Evolutionary conservation across 768 basidiomycete species (phyloP).

Genomic region (Leucocoprinus leucothites): DNA sequence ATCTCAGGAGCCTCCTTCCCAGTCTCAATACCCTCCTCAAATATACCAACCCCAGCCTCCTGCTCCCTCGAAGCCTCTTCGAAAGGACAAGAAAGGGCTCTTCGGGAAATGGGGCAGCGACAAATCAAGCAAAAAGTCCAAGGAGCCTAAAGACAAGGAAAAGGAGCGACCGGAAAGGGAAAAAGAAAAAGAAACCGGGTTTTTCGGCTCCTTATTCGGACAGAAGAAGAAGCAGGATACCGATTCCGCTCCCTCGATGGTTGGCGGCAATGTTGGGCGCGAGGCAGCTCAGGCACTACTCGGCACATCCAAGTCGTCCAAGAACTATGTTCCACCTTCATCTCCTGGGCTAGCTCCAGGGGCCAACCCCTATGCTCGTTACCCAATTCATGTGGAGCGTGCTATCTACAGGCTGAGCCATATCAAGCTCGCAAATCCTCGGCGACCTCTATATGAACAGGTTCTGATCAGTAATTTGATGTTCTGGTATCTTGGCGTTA

Average conservation of each 20-base stretch:
- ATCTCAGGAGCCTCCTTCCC: constrained; percentile 17
- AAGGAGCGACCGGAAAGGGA: constrained; percentile 33
- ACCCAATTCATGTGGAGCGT: constrained; percentile 98
- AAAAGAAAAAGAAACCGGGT: constrained; percentile 76
- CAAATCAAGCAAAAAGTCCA: constrained; percentile 55
- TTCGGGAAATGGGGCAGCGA: constrained; percentile 68
- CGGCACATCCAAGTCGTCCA: constrained; percentile 79
- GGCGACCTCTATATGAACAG: constrained; percentile 95
- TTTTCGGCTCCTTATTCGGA: constrained; percentile 91
- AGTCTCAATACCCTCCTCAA: not conserved
- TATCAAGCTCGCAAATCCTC: constrained; percentile 97
- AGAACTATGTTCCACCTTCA: constrained; percentile 55
- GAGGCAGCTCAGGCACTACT: constrained; percentile 87
- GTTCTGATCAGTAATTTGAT: constrained; percentile 90
- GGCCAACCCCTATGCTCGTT: constrained; percentile 63
- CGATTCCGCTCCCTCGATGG: constrained; percentile 30
- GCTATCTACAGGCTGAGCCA: constrained; percentile 97
- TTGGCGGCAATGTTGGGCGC: constrained; percentile 57
- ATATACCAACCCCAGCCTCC: not conserved
- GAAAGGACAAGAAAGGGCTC: constrained; percentile 68
- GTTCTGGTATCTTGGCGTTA: constrained; percentile 99
- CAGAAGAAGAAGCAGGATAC: constrained; percentile 79
- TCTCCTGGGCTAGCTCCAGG: constrained; percentile 53
- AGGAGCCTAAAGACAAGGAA: constrained; percentile 38
- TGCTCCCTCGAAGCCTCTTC: constrained; percentile 41